Base-by-base conservation (phyloP, 306 rosid genomes). In the Sphenostylis stenocarpa region DNA sequence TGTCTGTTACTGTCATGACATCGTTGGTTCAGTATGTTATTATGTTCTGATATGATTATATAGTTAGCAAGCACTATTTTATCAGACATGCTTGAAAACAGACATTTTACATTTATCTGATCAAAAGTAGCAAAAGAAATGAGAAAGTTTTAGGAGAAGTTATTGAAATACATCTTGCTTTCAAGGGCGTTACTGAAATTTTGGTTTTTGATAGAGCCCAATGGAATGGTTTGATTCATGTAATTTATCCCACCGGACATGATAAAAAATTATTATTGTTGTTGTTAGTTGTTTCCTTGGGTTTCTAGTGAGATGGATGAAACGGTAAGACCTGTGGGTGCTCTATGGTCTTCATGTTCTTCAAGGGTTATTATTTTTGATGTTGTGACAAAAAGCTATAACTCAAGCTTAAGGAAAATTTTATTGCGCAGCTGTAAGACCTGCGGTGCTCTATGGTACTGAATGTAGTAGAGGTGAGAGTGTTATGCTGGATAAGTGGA, bases 201-300 rank as follows among this genome's bases (percentile, higher is more conserved):
- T 79, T 80, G 38, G 38, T 70, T 70, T 78, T 41, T 23, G 23
- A 21, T 12, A 24, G 44, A 77, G 23, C 36, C 49, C 19, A 34
- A 13, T 28, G 12, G 14, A 7, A 3, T 23, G 4, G 7, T 23
- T 73, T 44, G 69, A 58, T 78, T 24, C 29, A 28, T 67, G 36
- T 56, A 19, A 38, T 34, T 49, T 36, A 3, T 67, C 74, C 19
- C 39, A 52, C 61, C 11, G 19, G 44, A 74, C 17, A 26, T n/a
- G 58, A 72, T 26, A 20, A 39, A 41, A 60, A 10, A 6, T 77
- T 39, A n/a, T 64, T 58, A 3, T 43, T 24, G 26, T 48, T 14
- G 52, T 48, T 70, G 13, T 31, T 75, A 16, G 41, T 41, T 82
- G 36, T 57, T 57, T 73, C 52, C 68, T 11, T 77, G 16, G 67